Evolutionary conservation across 108 stramenopile genomes (phyloP).

Genomic region (Nitzschia sp.): DNA sequence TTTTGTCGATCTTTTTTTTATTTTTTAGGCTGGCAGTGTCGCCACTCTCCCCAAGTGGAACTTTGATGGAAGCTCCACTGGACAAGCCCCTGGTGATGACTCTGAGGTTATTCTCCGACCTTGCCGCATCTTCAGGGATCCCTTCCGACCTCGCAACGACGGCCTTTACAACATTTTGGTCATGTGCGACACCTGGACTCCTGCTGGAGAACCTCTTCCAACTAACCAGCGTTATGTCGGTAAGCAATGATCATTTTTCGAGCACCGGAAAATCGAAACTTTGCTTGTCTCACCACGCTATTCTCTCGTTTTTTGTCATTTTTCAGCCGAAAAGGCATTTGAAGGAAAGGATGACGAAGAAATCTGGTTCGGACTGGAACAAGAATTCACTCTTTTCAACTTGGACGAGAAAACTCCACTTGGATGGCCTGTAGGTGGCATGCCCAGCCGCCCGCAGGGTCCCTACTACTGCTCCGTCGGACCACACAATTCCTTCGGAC

Average conservation of each 20-base stretch:
- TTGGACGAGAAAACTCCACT: slow-evolving; percentile 89
- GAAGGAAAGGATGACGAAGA: slow-evolving; percentile 80
- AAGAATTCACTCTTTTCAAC: slow-evolving; percentile 99
- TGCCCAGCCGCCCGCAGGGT: slow-evolving; percentile 87
- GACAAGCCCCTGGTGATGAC: slow-evolving; percentile 97
- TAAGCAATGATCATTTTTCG: slow-evolving; percentile 40
- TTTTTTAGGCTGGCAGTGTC: slow-evolving; percentile 39
- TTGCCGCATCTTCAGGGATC: slow-evolving; percentile 89
- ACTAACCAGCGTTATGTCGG: slow-evolving; percentile 87
- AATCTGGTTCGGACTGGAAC: slow-evolving; percentile 95
- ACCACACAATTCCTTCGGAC: slow-evolving; percentile 94
- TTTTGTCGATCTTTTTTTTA: neutral
- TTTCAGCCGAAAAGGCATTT: slow-evolving; percentile 70
- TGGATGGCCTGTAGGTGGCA: slow-evolving; percentile 94
- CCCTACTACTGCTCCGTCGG: slow-evolving; percentile 98
- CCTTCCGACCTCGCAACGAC: slow-evolving; percentile 88
- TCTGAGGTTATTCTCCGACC: slow-evolving; percentile 92
- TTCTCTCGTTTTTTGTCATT: neutral
- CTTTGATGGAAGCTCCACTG: slow-evolving; percentile 95
- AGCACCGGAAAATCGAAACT: neutral
- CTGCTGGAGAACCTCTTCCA: slow-evolving; percentile 83
- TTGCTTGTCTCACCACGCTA: neutral
- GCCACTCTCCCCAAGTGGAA: slow-evolving; percentile 91
- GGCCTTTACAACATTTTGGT: slow-evolving; percentile 91
- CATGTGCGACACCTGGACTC: slow-evolving; percentile 95